These are phyloP conservation scores for Metschnikowia lachancei DNA, from an alignment of 805 yeast species.

Conservation along the genomic window DNA sequence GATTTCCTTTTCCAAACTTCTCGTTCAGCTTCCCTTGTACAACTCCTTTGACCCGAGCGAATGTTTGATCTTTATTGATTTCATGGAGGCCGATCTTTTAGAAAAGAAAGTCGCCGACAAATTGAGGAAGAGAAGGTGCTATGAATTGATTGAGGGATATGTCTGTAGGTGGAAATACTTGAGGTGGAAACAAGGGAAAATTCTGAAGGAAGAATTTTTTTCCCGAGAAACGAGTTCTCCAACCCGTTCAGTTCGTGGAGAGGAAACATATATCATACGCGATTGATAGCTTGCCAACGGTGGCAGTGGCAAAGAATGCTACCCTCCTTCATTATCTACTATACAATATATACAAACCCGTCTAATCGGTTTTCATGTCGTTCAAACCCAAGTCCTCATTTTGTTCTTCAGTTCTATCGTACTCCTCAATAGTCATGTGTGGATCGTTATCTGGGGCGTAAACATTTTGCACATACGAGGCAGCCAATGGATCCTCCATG, in stretches of 20 bases:
- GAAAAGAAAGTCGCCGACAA: constrained; percentile 54
- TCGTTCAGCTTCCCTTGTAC: constrained; percentile 72
- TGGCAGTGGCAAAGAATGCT: background rate
- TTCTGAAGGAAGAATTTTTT: constrained; percentile 12
- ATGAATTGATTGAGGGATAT: constrained; percentile 48
- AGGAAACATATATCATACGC: background rate
- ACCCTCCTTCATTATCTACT: constrained; percentile 1
- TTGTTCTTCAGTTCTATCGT: constrained; percentile 82
- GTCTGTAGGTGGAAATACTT: constrained; percentile 47
- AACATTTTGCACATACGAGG: constrained; percentile 95
- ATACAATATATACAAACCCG: background rate
- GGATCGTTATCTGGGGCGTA: constrained; percentile 99
- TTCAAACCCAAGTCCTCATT: constrained; percentile 88
- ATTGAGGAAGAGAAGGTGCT: constrained; percentile 39
- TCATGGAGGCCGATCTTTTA: constrained; percentile 58
- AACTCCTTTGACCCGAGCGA: constrained; percentile 72
- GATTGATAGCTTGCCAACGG: background rate
- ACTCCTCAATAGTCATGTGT: constrained; percentile 87
- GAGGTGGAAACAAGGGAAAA: constrained; percentile 20
- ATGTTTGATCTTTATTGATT: constrained; percentile 71
- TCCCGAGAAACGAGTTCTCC: background rate
- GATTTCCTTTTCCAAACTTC: constrained; percentile 59
- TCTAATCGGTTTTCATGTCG: constrained; percentile 43
- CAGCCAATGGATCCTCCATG: constrained; percentile 94
- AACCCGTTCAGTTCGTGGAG: background rate